Percentiles rank a stretch among this genome's conserved stretches.
Conservation (phyloP, 306 rosid genomes). For the Prunus persica region Prunus_persica_NCBIv2 NC_034014.1:29663501-29664000, state of each 20-base stretch:
- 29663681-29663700: constrained; percentile 1
- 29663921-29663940: no score
- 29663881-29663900: background rate
- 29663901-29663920: constrained; percentile 3
- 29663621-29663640: constrained; percentile 19
- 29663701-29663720: background rate
- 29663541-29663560: constrained; percentile 2
- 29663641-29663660: constrained; percentile 8
- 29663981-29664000: no score
- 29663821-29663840: background rate
- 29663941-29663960: no score
- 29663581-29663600: constrained; percentile 5
- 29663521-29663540: constrained; percentile 2
- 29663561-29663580: background rate
- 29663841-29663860: background rate
- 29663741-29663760: background rate
- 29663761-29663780: background rate
- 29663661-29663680: constrained; percentile 11
- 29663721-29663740: background rate
- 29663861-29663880: background rate
- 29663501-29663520: constrained; percentile 17
- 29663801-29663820: background rate
- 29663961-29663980: no score
- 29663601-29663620: constrained; percentile 13
- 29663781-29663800: background rate